Evolutionary conservation across 225 moss, liverwort and hornwort species (phyloP).

Genomic region (Straminergon stramineum): DNA sequence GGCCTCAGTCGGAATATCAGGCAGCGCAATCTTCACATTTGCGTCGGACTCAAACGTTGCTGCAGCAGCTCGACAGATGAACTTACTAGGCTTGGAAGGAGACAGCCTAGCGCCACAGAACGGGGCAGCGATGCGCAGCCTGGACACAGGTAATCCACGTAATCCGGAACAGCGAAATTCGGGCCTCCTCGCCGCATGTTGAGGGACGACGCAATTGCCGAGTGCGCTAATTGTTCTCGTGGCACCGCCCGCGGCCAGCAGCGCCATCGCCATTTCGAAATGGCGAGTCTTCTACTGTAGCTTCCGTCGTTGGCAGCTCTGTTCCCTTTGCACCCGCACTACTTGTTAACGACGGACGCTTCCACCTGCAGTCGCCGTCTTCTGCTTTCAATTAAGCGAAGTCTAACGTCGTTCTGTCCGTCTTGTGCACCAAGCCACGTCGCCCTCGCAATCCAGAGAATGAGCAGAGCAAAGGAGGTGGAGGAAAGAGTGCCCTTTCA

Average conservation of each 20-base stretch:
- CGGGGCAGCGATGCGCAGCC: neutral
- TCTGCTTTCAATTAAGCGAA: neutral
- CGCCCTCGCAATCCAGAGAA: neutral
- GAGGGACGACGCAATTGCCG: constrained; percentile 15
- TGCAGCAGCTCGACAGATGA: constrained; percentile 18
- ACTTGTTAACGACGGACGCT: neutral
- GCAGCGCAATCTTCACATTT: constrained; percentile 11
- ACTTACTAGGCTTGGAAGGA: neutral
- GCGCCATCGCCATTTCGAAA: constrained; percentile 15
- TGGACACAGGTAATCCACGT: neutral
- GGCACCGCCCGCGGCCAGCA: constrained; percentile 17
- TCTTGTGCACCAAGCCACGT: neutral
- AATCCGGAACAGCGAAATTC: constrained; percentile 4
- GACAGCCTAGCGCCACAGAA: neutral
- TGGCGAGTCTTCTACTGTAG: too few species aligned
- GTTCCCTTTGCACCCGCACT: neutral
- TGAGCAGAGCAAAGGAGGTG: neutral
- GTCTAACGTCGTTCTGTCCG: neutral
- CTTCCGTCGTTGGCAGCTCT: neutral
- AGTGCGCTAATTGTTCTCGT: neutral
- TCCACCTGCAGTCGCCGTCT: neutral
- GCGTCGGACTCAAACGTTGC: neutral
- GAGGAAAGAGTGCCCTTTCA: neutral
- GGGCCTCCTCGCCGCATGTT: neutral
- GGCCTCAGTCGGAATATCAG: constrained; percentile 35